Evolutionary conservation across 2,329 filamentous ascomycete species (phyloP).

Genomic region (Colletotrichum sp.): DNA sequence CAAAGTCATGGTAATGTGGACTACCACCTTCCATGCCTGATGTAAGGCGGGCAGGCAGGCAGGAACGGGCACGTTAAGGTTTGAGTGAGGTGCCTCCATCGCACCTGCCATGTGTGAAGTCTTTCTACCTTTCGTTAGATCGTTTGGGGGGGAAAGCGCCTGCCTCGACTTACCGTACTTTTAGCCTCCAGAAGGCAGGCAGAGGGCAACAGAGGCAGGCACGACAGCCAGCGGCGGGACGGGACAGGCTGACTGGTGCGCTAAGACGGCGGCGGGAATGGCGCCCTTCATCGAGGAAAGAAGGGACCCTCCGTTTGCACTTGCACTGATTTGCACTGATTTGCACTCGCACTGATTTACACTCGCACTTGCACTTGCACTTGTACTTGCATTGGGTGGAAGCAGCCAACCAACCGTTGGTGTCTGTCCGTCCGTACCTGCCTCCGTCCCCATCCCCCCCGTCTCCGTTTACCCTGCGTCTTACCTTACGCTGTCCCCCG

Average conservation of each 20-base stretch:
- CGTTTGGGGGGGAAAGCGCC: background rate
- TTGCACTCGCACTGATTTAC: background rate
- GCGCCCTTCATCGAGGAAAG: background rate
- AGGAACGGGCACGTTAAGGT: background rate
- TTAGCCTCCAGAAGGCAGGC: background rate
- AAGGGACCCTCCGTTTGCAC: background rate
- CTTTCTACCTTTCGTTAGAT: background rate
- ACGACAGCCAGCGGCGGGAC: background rate
- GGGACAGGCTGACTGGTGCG: background rate
- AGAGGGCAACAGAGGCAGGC: background rate
- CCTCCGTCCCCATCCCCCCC: background rate
- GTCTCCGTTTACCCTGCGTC: background rate
- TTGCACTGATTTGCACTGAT: background rate
- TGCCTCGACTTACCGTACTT: background rate
- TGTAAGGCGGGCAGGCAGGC: background rate
- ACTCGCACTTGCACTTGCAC: too few species aligned
- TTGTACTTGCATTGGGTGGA: background rate
- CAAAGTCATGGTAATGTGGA: background rate
- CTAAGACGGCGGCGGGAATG: background rate
- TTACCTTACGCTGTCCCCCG: background rate
- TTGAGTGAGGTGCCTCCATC: slow-evolving; percentile 3
- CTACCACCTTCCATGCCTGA: slow-evolving; percentile 3
- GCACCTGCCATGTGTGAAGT: slow-evolving; percentile 4
- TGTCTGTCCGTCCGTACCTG: background rate
- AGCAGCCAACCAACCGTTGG: background rate